Base-by-base conservation (phyloP, 306 rosid genomes). In the Vigna angularis region DNA sequence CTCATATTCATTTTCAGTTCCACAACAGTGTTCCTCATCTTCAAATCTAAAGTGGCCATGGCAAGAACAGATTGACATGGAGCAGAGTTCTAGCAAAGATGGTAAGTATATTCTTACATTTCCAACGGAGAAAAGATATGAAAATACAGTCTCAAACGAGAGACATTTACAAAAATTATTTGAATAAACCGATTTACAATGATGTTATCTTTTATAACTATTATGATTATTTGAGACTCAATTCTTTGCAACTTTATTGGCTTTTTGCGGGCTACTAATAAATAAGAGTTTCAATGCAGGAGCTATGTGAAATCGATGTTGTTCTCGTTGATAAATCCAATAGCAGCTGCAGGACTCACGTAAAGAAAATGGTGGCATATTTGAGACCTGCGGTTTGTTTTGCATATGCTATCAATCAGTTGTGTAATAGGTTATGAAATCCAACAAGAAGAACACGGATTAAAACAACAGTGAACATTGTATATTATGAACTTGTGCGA, bases 1-100 rank as follows among this genome's bases (percentile, higher is more conserved):
- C 79, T 76, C 85, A 10, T 83, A 70, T 63, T 79, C 93, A 26
- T 92, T 92, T 89, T 88, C 87, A 44, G 97, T 95, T 81, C 98
- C 97, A 4, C 97, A 89, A 52, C 86, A 85, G 67, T 87, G 74
- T 52, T 87, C 89, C 32, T 79, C 91, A 67, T 92, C 95, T 67
- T 88, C 92, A 32, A 90, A 81, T 53, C 44, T 79, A 47, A 87
- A 66, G 75, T 71, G 76, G 79, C 74, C 90, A 18, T 75, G 88
- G 89, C 87, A 86, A 78, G 93, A 83, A 53, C 80, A 74, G 78
- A 70, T 32, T 58, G 91, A 89, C 79, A 65, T 79, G 86, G 90
- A 84, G 40, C 87, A 85, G 77, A 80, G 83, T 81, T 84, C 89
- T 66, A 79, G 83, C 79, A 84, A 87, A 84, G 83, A 87, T 65